Conservation (phyloP, 139 green algal species). For the Asterochloris erici region DNA sequence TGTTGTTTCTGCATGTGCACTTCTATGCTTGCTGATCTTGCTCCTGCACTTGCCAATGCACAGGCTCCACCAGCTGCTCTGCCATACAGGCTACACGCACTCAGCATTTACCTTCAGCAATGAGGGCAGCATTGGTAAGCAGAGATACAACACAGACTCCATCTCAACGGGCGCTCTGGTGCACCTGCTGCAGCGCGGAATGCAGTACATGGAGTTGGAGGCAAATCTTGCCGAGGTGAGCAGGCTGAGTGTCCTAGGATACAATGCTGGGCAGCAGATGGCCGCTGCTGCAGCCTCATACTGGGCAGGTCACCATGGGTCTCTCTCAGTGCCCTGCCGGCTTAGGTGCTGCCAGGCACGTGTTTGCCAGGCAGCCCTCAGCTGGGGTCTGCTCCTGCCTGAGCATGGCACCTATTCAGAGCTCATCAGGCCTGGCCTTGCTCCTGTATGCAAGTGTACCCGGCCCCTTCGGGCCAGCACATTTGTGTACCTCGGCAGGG, state of each 20-base stretch:
- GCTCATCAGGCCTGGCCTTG: too few species aligned
- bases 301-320: too few species aligned
- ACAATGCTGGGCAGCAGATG: neutral
- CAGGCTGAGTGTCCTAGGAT: neutral
- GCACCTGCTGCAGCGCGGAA: constrained; percentile 92
- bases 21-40: too few species aligned
- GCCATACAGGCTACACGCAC: constrained; percentile 87
- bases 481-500: neutral
- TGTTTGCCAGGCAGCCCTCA: too few species aligned
- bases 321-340: neutral
- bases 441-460: too few species aligned
- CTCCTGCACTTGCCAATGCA: too few species aligned
- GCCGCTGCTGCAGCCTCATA: neutral
- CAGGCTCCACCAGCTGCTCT: neutral
- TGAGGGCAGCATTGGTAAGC: constrained; percentile 70
- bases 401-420: too few species aligned
- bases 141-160: constrained; percentile 70
- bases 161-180: constrained; percentile 91
- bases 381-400: too few species aligned
- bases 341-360: neutral
- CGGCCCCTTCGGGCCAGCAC: neutral
- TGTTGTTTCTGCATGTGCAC: constrained; percentile 20
- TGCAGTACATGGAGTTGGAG: constrained; percentile 97
- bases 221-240: constrained; percentile 85
- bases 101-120: constrained; percentile 91